These are phyloP conservation scores for Pulveroboletus sp. DNA, from an alignment of 768 basidiomycete genomes.

Conservation along the genomic window DNA sequence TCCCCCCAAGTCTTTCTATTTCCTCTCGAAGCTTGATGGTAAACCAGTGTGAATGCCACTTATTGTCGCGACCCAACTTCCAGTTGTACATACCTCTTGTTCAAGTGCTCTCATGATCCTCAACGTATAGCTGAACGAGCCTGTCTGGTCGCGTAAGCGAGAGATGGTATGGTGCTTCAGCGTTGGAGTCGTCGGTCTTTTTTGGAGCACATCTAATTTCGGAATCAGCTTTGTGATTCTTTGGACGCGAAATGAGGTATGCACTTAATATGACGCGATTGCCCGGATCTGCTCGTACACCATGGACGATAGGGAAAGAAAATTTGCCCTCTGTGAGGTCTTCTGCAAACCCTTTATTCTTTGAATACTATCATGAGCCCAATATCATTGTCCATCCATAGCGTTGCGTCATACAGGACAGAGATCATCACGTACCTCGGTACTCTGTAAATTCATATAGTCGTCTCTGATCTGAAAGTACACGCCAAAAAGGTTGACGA, in stretches of 20 bases:
- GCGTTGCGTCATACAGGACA: background rate
- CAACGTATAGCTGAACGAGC: slow-evolving; percentile 83
- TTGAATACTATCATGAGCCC: slow-evolving; percentile 45
- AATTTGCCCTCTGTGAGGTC: slow-evolving; percentile 81
- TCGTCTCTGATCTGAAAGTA: slow-evolving; percentile 97
- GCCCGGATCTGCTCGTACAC: slow-evolving; percentile 69
- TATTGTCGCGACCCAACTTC: background rate
- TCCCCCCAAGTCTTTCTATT: slow-evolving; percentile 74
- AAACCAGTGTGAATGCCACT: background rate
- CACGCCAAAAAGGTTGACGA: slow-evolving; percentile 92
- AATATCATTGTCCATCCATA: background rate
- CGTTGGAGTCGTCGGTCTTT: slow-evolving; percentile 80
- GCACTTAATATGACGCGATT: slow-evolving; percentile 83
- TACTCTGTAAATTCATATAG: slow-evolving; percentile 89
- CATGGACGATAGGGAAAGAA: slow-evolving; percentile 74
- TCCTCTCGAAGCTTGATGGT: slow-evolving; percentile 47
- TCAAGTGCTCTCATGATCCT: slow-evolving; percentile 64
- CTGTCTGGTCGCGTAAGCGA: slow-evolving; percentile 70
- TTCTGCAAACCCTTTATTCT: slow-evolving; percentile 65
- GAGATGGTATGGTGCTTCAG: slow-evolving; percentile 77
- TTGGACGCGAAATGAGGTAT: slow-evolving; percentile 20
- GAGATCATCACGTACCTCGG: slow-evolving; percentile 48
- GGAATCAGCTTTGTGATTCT: background rate
- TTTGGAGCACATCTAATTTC: slow-evolving; percentile 78
- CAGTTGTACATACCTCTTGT: slow-evolving; percentile 36